Conservation (phyloP, 2,329 filamentous ascomycete genomes). For the Epichloe typhina region DNA sequence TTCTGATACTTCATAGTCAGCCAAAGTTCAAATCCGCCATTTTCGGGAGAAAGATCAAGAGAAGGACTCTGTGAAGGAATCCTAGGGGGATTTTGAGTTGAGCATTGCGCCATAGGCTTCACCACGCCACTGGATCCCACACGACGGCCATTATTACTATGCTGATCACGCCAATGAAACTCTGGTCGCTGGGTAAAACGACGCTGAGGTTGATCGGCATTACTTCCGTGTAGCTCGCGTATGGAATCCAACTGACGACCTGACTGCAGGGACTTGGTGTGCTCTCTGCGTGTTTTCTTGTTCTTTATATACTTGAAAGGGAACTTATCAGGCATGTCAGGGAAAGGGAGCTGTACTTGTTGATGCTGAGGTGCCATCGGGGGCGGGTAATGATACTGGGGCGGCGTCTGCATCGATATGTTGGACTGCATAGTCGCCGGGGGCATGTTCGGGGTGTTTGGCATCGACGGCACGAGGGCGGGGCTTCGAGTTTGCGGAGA, state of each 20-base stretch:
- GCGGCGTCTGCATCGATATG: constrained; percentile 52
- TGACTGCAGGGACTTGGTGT: constrained; percentile 31
- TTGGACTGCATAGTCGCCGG: constrained; percentile 37
- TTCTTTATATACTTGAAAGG: constrained; percentile 32
- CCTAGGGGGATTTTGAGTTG: not conserved
- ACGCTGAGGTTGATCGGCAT: constrained; percentile 24
- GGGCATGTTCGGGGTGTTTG: constrained; percentile 57
- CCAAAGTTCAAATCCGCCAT: constrained; percentile 57
- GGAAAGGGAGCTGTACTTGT: constrained; percentile 42
- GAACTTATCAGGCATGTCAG: constrained; percentile 19
- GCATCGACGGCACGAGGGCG: constrained; percentile 50
- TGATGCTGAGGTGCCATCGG: constrained; percentile 47
- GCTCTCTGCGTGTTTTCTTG: constrained; percentile 31
- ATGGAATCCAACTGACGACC: constrained; percentile 24
- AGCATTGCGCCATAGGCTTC: constrained; percentile 1
- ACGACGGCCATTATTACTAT: constrained; percentile 11
- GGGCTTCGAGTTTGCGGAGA: constrained; percentile 56
- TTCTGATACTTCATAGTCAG: constrained; percentile 60
- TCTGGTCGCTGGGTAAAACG: constrained; percentile 34
- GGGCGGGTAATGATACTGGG: constrained; percentile 47
- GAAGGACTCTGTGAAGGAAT: constrained; percentile 11
- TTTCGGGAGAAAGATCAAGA: constrained; percentile 55
- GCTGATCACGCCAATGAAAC: constrained; percentile 16
- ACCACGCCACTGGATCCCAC: constrained; percentile 10
- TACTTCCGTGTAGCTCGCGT: constrained; percentile 20